These are phyloP conservation scores for Brettanomyces custersianus DNA, from an alignment of 805 yeast species.

Conservation along the genomic window DNA sequence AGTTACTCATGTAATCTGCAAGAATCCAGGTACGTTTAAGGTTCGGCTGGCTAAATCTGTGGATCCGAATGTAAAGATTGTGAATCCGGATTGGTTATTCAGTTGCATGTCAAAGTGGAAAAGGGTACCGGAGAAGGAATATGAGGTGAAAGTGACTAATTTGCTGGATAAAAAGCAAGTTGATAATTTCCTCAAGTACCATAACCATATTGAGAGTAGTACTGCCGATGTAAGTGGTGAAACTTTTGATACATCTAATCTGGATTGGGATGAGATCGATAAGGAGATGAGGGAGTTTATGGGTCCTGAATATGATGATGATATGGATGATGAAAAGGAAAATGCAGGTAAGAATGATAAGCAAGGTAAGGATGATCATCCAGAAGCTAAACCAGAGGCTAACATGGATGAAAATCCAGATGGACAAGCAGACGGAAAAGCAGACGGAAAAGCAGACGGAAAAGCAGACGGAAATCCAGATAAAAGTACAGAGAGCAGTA, in stretches of 20 bases:
- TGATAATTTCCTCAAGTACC: constrained; percentile 29
- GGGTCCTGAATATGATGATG: constrained; percentile 34
- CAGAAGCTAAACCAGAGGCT: constrained; percentile 18
- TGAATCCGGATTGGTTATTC: constrained; percentile 88
- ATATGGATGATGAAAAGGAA: constrained; percentile 10
- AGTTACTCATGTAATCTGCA: constrained; percentile 86
- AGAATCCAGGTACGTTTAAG: constrained; percentile 72
- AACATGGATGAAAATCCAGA: constrained; percentile 16
- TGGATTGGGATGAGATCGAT: constrained; percentile 46
- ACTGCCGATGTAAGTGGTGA: constrained; percentile 13
- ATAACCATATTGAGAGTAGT: constrained; percentile 27
- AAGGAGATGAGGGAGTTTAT: constrained; percentile 47
- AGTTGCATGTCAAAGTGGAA: constrained; percentile 77
- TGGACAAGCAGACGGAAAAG: constrained; percentile 11
- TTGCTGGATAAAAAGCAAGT: constrained; percentile 38
- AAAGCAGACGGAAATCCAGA: constrained; percentile 8
- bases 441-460: constrained; percentile 11
- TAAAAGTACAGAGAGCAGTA: not conserved
- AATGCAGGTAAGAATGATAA: constrained; percentile 11
- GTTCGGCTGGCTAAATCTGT: constrained; percentile 69
- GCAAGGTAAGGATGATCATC: constrained; percentile 18
- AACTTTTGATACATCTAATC: constrained; percentile 31
- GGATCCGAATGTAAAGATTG: constrained; percentile 58
- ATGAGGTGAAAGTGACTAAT: constrained; percentile 41
- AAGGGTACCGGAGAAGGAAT: constrained; percentile 54